Base-by-base conservation (phyloP, 768 basidiomycete genomes). In the Macrocybe gigantea region DNA sequence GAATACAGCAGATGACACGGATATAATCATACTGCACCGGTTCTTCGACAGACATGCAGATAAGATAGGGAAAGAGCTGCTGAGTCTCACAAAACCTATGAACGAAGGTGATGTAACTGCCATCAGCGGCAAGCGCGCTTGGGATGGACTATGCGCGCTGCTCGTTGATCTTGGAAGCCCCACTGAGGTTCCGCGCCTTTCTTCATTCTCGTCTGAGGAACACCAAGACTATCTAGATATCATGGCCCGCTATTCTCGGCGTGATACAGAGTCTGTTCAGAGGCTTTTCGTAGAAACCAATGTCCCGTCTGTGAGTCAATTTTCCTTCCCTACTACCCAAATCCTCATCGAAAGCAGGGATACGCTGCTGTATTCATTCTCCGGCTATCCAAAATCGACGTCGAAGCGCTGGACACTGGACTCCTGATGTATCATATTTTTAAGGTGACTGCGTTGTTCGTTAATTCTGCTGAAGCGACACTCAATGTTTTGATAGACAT, bases 41-140 rank as follows among this genome's bases (percentile, higher is more conserved):
- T 91, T 88, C 68, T 83, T 91, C 57, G 80, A 87, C 56, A 87
- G 83, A 50, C 85, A 92, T 55, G 84, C 86, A 2, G 89, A 92
- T 62, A 89, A 88, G 60, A 85, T 93, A 45, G 90, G 91, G 31
- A 89, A 90, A 60, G 89, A 92, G 55, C 70, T 93, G 5, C 75
- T 93, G 10, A 88, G 88, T 57, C 72, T 82, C 8, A 75, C 81
- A 11, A 83, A 80, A 52, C 73, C 80, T 1, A 69, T 78, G 6
- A 57, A 67, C 3, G 83, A 85, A 38, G 80, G 73, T 14, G 81
- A 79, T 48, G 61, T 72, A 2, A 70, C 78, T 29, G 78, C 75
- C 6, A 58, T 79, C 48, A 78, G 72, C 14, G 87, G 87, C 4
- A 92, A 88, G 63, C 79, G 78, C n/a, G 81, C 87, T 1, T 93